These are phyloP conservation scores for Medicago lupulina DNA, from an alignment of 306 rosid species.

Conservation along the genomic window DNA sequence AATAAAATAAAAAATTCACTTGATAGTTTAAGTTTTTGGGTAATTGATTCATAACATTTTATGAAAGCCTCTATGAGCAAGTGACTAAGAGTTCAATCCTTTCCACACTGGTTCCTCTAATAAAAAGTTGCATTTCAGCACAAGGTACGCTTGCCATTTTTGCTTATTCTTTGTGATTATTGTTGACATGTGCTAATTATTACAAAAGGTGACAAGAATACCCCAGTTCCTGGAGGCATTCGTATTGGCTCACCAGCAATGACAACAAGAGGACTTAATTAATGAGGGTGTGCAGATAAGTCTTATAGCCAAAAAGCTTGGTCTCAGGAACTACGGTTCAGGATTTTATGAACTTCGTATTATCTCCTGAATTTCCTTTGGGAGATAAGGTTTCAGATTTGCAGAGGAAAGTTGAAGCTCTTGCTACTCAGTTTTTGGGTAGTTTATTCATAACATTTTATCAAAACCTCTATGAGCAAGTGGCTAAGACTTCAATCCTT, in stretches of 20 bases:
- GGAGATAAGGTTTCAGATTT: slow-evolving; percentile 57
- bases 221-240: slow-evolving; percentile 88
- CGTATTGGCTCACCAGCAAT: slow-evolving; percentile 97
- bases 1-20: too few species aligned
- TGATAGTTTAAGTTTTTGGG: background rate
- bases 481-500: slow-evolving; percentile 18
- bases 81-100: slow-evolving; percentile 12
- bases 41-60: background rate
- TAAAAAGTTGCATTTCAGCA: background rate
- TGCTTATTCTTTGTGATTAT: slow-evolving; percentile 13
- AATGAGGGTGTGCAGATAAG: slow-evolving; percentile 85
- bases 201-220: slow-evolving; percentile 81
- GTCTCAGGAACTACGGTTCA: slow-evolving; percentile 82
- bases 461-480: background rate
- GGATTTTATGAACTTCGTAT: slow-evolving; percentile 70
- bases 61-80: background rate
- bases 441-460: background rate
- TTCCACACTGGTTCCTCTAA: background rate
- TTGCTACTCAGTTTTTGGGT: slow-evolving; percentile 46
- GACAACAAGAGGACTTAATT: slow-evolving; percentile 92
- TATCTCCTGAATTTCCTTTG: slow-evolving; percentile 69
- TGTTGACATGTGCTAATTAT: slow-evolving; percentile 28
- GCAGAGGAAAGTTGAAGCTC: slow-evolving; percentile 76
- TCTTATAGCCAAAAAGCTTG: slow-evolving; percentile 65
- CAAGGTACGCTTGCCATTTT: background rate